Base-by-base conservation (phyloP, 1,284 basidiomycete genomes). In the Naganishia sp. region DNA sequence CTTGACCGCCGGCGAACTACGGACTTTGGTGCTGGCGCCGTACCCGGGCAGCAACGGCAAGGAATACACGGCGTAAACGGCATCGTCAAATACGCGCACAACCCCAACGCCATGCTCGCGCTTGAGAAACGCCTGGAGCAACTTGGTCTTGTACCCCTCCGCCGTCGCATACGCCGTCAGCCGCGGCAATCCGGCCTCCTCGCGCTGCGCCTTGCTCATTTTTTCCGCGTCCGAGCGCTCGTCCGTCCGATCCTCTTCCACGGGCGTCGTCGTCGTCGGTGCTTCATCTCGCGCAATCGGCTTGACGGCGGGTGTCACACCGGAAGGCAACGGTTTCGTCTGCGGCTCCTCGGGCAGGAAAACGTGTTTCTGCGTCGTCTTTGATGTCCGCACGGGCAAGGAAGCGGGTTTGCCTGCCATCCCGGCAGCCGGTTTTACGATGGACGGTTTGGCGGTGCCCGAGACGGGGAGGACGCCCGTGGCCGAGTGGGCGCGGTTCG, bases 31-130 rank as follows among this genome's bases (percentile, higher is more conserved):
- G 43, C 87, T 86, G 1, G 89, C 88, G 0, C 90, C 90, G 74
- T 97, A 98, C 0, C 94, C 94, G 4, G 94, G 92, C 5, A 97
- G 83, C 0, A 97, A 82, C 0, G 94, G 94, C 1, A 95, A 84
- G 75, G 93, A 90, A 74, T 97, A 97, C 79, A 92, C 91, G 56
- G 88, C 90, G 80, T 94, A 97, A 69, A 93, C 81, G 2, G 93
- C 94, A 78, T 97, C 94, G 75, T 97, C 94, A 74, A 92, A 97
- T 1, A 93, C 85, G 65, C 94, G 83, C 5, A 80, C 77, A 0
- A 94, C 92, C 1, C 85, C 83, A 11, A 95, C 92, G 62, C 94
- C 94, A 75, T 97, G 94, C 75, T 97, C 94, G 62, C 94, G 83
- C 77, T 94, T 94, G 75, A 96, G 76, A 73, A 94, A 96, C 6